These are phyloP conservation scores for Leucosporidium creatinivorum DNA, from an alignment of 768 basidiomycete genomes.

Conservation along the genomic window DNA sequence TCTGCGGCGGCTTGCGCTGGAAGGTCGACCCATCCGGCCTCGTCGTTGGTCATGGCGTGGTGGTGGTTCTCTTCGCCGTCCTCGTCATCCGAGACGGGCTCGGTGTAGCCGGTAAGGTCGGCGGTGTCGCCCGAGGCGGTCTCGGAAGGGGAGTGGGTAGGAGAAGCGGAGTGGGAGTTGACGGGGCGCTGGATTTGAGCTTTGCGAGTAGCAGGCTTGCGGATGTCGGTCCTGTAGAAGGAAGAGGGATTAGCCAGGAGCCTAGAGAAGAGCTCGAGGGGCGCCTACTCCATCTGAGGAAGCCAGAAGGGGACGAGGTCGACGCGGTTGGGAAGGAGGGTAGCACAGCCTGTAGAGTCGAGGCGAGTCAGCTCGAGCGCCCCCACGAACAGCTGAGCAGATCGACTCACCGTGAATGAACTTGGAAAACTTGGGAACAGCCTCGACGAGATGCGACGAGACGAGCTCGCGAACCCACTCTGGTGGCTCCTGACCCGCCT, in stretches of 20 bases:
- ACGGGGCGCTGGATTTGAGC: slow-evolving; percentile 38
- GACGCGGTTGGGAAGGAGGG: slow-evolving; percentile 81
- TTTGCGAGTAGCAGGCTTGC: slow-evolving; percentile 74
- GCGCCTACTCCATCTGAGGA: slow-evolving; percentile 74
- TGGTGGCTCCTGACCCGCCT: slow-evolving; percentile 89
- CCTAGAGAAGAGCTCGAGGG: too few relatives aligned
- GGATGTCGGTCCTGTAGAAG: slow-evolving; percentile 60
- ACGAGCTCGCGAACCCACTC: slow-evolving; percentile 96
- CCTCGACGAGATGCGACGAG: slow-evolving; percentile 82
- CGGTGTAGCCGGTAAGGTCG: slow-evolving; percentile 52
- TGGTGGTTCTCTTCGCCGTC: slow-evolving; percentile 60
- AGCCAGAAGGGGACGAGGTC: slow-evolving; percentile 98
- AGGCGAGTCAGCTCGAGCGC: slow-evolving; percentile 70
- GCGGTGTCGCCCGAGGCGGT: slow-evolving; percentile 31
- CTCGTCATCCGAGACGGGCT: slow-evolving; percentile 93
- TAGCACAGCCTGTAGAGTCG: slow-evolving; percentile 63
- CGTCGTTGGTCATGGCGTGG: slow-evolving; percentile 64
- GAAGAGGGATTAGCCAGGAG: not conserved
- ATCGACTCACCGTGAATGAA: slow-evolving; percentile 25
- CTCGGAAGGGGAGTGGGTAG: slow-evolving; percentile 46
- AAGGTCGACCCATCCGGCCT: slow-evolving; percentile 71
- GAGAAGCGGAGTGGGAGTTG: slow-evolving; percentile 39
- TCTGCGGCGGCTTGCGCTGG: slow-evolving; percentile 59
- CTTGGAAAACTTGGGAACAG: slow-evolving; percentile 91
- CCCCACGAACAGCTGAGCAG: slow-evolving; percentile 1